Conservation (phyloP, 2,329 filamentous ascomycete species). For the Xylaria sp. region DNA sequence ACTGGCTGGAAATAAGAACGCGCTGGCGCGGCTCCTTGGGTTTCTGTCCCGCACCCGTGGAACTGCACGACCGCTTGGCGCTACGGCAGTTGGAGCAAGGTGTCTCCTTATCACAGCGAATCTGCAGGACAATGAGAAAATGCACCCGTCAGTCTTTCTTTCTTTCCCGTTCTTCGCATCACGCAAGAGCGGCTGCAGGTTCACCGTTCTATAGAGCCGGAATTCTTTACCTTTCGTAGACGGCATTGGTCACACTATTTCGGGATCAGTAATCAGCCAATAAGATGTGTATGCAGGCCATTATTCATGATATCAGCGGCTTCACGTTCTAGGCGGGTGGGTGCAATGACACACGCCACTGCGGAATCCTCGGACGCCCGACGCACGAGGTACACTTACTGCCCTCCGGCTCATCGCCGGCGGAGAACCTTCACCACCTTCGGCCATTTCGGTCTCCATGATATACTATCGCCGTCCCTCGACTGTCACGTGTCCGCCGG, state of each 20-base stretch:
- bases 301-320: background rate
- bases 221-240: constrained; percentile 54
- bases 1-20: constrained; percentile 70
- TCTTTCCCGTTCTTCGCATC: background rate
- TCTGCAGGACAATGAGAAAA: constrained; percentile 52
- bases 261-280: constrained; percentile 50
- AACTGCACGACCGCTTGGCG: constrained; percentile 64
- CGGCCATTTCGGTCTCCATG: constrained; percentile 52
- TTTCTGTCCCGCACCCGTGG: constrained; percentile 64
- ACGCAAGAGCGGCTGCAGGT: constrained; percentile 9
- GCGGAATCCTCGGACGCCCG: constrained; percentile 48
- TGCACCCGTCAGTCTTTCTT: constrained; percentile 7
- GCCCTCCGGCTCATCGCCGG: constrained; percentile 53
- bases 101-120: constrained; percentile 68
- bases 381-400: constrained; percentile 52
- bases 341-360: background rate
- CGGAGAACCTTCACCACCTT: constrained; percentile 50
- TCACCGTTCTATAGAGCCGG: no score
- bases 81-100: constrained; percentile 69
- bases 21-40: constrained; percentile 66
- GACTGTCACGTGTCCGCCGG: background rate
- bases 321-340: constrained; percentile 8
- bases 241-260: constrained; percentile 56
- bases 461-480: background rate
- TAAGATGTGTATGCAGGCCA: constrained; percentile 32